Conservation (phyloP, 768 basidiomycete genomes). For the Calocybe indica region DNA sequence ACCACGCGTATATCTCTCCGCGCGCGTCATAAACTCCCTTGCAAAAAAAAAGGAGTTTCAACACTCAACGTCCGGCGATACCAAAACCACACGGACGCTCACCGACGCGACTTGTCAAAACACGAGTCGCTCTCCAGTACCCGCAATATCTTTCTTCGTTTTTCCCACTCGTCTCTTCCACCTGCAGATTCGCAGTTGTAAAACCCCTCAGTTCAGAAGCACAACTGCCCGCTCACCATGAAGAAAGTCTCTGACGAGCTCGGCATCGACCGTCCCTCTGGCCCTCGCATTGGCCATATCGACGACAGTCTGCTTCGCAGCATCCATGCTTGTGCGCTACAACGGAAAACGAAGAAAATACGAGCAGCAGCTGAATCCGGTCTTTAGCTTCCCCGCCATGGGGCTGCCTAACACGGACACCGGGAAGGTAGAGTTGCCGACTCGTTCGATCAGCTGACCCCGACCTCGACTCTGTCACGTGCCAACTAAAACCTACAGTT, state of each 20-base stretch:
- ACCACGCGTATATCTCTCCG: constrained; percentile 50
- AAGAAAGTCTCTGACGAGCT: constrained; percentile 40
- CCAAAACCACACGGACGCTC: background rate
- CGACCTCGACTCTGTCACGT: too few relatives aligned
- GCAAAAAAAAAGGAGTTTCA: background rate
- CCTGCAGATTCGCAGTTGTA: constrained; percentile 24
- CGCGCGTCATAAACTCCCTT: constrained; percentile 54
- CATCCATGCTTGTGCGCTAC: constrained; percentile 15
- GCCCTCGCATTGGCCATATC: constrained; percentile 49
- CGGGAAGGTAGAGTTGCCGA: too few relatives aligned
- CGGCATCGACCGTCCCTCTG: constrained; percentile 35
- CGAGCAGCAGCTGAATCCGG: too few relatives aligned
- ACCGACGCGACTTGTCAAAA: constrained; percentile 59
- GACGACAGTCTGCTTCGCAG: constrained; percentile 38
- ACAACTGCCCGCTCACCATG: constrained; percentile 31
- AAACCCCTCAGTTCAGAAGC: background rate
- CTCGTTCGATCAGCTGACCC: too few relatives aligned
- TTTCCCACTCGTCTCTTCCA: constrained; percentile 44
- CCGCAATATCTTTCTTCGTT: constrained; percentile 33
- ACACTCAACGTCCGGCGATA: background rate
- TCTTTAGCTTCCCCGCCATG: too few relatives aligned
- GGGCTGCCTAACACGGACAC: too few relatives aligned
- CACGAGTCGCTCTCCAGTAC: constrained; percentile 47
- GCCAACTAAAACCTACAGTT: too few relatives aligned
- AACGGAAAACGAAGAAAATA: background rate